Evolutionary conservation across 192 early-diverging fungal species (phyloP), one percentile per base, ranked within the genome.

Genomic region (Obelidium mucronatum): DNA sequence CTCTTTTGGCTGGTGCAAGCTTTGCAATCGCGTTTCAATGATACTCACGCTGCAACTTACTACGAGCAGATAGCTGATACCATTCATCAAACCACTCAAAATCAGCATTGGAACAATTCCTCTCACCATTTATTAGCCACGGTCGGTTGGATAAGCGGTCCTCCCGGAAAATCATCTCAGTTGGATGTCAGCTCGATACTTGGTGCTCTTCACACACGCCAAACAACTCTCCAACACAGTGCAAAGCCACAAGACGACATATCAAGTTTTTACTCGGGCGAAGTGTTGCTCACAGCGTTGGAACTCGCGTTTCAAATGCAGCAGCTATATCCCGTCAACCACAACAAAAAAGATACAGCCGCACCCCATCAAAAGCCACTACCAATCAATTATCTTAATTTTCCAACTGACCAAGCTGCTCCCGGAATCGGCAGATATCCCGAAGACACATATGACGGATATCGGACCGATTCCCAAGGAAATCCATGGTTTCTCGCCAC

Each of bases 401-500:
- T n/a, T n/a, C n/a, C n/a, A n/a, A n/a, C n/a, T n/a, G n/a, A n/a
- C n/a, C n/a, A n/a, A n/a, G n/a, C n/a, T n/a, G 91, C 83, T 19
- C 83, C 82, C 17, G 92, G 89, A 0, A 83, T 92, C 31, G 94
- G 93, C 15, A 72, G 94, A 36, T 95, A 95, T 67, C 81, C 86
- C 1, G 94, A 92, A 76, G 94, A 95, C 80, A 80, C 81, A 22
- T 95, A 95, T 56, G 79, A 94, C 63, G 93, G 93, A 34, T 79
- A 84, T 37, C 28, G 40, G 53, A 74, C 75, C 40, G 33, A 31
- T 40, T 31, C 17, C 2, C 80, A 76, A 6, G 94, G 91, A 26
- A 95, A 95, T 71, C 92, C 94, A 1, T 95, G 94, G 94, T 84
- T 90, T 28, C 84, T 95, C 2, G 60, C 82, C 8, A 93, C 91